A percentile compares a stretch with the other conserved stretches of the same genome.
phyloP scores from a whole-genome alignment of 805 yeast species.

The Scheffersomyces stipitis region DNA sequence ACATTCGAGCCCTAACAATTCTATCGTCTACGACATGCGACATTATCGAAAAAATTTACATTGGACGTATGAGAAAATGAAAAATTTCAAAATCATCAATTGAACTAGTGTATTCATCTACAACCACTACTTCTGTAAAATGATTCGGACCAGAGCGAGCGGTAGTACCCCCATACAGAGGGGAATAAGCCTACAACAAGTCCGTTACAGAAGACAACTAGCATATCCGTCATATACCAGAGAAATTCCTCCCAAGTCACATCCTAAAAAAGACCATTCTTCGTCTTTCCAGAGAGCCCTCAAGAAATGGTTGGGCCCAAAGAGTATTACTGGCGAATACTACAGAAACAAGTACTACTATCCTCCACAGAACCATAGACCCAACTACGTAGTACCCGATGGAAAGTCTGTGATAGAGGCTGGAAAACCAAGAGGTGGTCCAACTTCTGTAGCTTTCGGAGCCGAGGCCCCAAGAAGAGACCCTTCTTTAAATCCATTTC shows the following conservation, averaged over 20 bases:
- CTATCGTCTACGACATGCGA: no score
- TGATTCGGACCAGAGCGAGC: conserved; percentile 3
- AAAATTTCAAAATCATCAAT: no score
- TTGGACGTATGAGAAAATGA: background rate
- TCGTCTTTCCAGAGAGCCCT: conserved; percentile 62
- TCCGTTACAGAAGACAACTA: conserved; percentile 26
- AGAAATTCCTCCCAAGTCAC: conserved; percentile 28
- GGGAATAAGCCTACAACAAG: conserved; percentile 12
- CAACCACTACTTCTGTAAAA: background rate
- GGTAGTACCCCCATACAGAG: conserved; percentile 2
- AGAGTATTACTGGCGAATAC: conserved; percentile 80
- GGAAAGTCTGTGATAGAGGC: conserved; percentile 33
- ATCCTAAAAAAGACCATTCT: conserved; percentile 40
- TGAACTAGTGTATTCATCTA: background rate
- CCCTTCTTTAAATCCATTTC: conserved; percentile 72
- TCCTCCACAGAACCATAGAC: conserved; percentile 65
- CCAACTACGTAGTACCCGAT: conserved; percentile 69
- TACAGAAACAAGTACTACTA: conserved; percentile 69
- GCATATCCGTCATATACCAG: conserved; percentile 38
- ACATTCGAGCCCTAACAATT: no score
- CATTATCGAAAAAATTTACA: background rate
- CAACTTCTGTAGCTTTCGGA: conserved; percentile 16
- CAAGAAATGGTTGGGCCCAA: conserved; percentile 79
- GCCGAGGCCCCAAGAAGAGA: conserved; percentile 22
- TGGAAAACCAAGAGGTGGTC: background rate